phyloP scores from a whole-genome alignment of 2,329 filamentous ascomycete species.

The Aspergillus ochraceus region DNA sequence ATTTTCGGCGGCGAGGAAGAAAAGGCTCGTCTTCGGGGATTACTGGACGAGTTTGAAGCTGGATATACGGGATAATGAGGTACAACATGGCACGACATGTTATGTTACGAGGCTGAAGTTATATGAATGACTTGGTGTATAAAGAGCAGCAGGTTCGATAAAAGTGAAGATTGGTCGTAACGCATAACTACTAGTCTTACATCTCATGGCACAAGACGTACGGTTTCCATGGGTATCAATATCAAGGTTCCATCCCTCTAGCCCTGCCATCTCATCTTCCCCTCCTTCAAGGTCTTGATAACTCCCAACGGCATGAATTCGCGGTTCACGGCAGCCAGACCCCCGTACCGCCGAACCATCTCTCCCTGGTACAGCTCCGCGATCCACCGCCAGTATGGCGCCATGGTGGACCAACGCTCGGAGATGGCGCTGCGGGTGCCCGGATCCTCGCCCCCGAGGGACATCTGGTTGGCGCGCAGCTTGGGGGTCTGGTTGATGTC shows the following conservation, averaged over 20 bases:
- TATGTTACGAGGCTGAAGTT: neutral
- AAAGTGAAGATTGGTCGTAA: neutral
- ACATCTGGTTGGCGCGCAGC: conserved; percentile 26
- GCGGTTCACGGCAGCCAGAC: conserved; percentile 41
- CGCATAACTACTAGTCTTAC: neutral
- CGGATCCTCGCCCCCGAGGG: conserved; percentile 12
- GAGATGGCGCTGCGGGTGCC: conserved; percentile 20
- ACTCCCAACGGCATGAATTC: conserved; percentile 46
- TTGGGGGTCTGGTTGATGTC: conserved; percentile 29
- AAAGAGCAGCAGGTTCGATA: no score
- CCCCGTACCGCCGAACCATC: conserved; percentile 43
- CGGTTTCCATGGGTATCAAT: neutral
- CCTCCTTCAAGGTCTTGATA: conserved; percentile 42
- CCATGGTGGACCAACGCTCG: conserved; percentile 34
- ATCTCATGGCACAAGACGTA: neutral
- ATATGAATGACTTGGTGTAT: no score
- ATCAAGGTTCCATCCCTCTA: neutral
- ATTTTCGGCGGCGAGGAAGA: conserved; percentile 68
- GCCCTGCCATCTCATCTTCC: conserved; percentile 44
- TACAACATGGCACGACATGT: neutral
- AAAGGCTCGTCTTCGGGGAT: conserved; percentile 37
- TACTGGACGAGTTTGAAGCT: conserved; percentile 25
- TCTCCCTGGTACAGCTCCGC: conserved; percentile 42
- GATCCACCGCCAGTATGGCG: conserved; percentile 46
- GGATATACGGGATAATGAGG: conserved; percentile 7